Percentiles rank a stretch among this genome's conserved stretches.
Conservation (phyloP, 2,329 filamentous ascomycete genomes). For the Fusarium verrucosum region DNA sequence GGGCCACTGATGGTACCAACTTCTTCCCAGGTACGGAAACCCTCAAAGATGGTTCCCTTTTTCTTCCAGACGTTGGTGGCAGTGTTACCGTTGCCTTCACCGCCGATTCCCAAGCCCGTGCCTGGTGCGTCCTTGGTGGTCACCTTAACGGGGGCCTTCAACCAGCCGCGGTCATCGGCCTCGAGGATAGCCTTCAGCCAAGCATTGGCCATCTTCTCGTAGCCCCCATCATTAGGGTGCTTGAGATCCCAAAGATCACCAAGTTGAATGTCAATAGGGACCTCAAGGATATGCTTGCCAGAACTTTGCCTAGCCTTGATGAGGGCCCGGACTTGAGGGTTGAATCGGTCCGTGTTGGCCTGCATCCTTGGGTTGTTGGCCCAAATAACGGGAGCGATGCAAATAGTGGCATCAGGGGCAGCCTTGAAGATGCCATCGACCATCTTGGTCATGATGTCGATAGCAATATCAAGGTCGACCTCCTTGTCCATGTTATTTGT, state of each 20-base stretch:
- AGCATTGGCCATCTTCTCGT: constrained; percentile 28
- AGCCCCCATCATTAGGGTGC: constrained; percentile 24
- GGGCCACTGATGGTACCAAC: constrained; percentile 4
- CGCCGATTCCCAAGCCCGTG: not conserved
- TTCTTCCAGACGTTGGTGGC: constrained; percentile 14
- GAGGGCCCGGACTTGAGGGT: not conserved
- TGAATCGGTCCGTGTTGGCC: constrained; percentile 17
- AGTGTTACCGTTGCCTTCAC: not conserved
- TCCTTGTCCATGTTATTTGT: constrained; percentile 25
- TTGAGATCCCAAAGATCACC: constrained; percentile 17
- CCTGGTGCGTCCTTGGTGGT: not conserved
- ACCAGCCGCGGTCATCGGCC: constrained; percentile 7
- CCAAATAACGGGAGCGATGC: constrained; percentile 26
- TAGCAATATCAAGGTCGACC: too few species aligned
- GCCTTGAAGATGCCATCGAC: constrained; percentile 5
- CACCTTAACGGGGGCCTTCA: not conserved
- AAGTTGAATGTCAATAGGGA: constrained; percentile 15
- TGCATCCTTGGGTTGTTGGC: constrained; percentile 25
- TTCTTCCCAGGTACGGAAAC: constrained; percentile 14
- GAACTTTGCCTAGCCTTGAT: constrained; percentile 1
- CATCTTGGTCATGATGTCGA: not conserved
- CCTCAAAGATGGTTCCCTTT: constrained; percentile 9
- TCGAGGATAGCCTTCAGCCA: constrained; percentile 20
- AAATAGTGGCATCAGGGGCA: constrained; percentile 7
- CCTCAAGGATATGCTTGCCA: constrained; percentile 8